Conservation (phyloP, 2,329 filamentous ascomycete genomes). For the Fusarium aywerte region DNA sequence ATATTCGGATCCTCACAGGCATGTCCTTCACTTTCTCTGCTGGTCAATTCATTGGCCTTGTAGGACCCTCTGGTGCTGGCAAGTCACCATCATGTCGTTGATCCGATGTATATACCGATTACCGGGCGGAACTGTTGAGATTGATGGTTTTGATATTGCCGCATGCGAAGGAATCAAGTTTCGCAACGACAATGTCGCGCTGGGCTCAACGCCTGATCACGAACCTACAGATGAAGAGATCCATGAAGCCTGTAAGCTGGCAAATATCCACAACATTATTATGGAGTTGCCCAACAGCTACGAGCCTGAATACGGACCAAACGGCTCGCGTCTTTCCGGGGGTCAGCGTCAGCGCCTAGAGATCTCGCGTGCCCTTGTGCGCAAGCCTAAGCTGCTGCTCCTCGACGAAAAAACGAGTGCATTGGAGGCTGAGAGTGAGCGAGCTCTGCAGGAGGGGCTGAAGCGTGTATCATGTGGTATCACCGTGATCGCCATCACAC, state of each 20-base stretch:
- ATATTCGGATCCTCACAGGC: slow-evolving; percentile 65
- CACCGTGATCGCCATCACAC: slow-evolving; percentile 69
- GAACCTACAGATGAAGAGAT: slow-evolving; percentile 70
- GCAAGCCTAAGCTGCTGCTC: slow-evolving; percentile 77
- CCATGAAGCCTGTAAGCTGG: slow-evolving; percentile 72
- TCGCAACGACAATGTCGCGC: slow-evolving; percentile 63
- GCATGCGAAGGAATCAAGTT: slow-evolving; percentile 57
- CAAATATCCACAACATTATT: slow-evolving; percentile 78
- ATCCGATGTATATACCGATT: slow-evolving; percentile 63
- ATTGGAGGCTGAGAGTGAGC: slow-evolving; percentile 76
- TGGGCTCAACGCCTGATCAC: slow-evolving; percentile 65
- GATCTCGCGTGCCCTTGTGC: slow-evolving; percentile 80
- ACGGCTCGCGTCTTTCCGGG: slow-evolving; percentile 78
- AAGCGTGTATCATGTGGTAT: slow-evolving; percentile 65
- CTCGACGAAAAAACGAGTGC: slow-evolving; percentile 86
- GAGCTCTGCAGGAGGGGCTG: slow-evolving; percentile 72
- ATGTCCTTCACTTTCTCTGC: slow-evolving; percentile 67
- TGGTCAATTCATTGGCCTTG: slow-evolving; percentile 71
- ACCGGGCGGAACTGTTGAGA: slow-evolving; percentile 53
- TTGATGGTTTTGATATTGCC: slow-evolving; percentile 61
- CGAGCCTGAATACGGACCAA: slow-evolving; percentile 74
- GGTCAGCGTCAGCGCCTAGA: slow-evolving; percentile 83
- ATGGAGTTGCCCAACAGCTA: slow-evolving; percentile 71
- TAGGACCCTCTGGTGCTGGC: slow-evolving; percentile 73
- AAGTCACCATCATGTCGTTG: slow-evolving; percentile 73